Base-by-base conservation (phyloP, 441 rosid genomes). In the Viola pubescens region DNA sequence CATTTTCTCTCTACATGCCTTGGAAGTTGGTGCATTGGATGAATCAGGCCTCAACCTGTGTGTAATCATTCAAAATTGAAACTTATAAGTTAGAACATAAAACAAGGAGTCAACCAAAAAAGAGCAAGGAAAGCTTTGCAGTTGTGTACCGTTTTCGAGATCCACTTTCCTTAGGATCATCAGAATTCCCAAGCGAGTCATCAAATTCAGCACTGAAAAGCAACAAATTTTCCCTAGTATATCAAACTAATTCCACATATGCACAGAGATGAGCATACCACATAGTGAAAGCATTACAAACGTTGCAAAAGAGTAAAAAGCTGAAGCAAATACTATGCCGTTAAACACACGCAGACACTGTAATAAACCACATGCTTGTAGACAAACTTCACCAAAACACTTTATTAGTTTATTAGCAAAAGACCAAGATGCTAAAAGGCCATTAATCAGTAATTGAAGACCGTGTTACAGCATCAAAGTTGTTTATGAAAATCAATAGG, bases 1-100 rank as follows among this genome's bases (percentile, higher is more conserved):
- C 66, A 79, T 70, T 69, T 82, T 86, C 76, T 86, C 90, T 67
- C 79, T 64, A 63, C 94, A 82, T 45, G 88, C 94, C 69, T 86
- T 86, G 12, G 90, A 80, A 60, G 81, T 75, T 59, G 81, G 63
- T 46, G 72, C 70, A 68, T 56, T 39, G 59, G 77, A 62, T 13
- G 77, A 64, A 67, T 70, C 80, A 67, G 77, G 47, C 70, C 76
- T 79, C 61, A 44, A 56, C 75, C 89, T 80, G 75, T 12, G 13
- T 37, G 52, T 10, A 58, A 14, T 49, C 10, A 44, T 9, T 14
- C 14, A 6, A 0, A 41, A 9, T 10, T 26, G 42, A 19, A 65
- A 41, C 58, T 61, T 16, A 3, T 7, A 26, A 26, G 34, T 26
- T 12, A 4, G 42, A 52, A 37, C 8, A 26, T 5, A 54, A 44